These are phyloP conservation scores for Letharia columbiana DNA, from an alignment of 495 filamentous ascomycete species.

Conservation along the genomic window DNA sequence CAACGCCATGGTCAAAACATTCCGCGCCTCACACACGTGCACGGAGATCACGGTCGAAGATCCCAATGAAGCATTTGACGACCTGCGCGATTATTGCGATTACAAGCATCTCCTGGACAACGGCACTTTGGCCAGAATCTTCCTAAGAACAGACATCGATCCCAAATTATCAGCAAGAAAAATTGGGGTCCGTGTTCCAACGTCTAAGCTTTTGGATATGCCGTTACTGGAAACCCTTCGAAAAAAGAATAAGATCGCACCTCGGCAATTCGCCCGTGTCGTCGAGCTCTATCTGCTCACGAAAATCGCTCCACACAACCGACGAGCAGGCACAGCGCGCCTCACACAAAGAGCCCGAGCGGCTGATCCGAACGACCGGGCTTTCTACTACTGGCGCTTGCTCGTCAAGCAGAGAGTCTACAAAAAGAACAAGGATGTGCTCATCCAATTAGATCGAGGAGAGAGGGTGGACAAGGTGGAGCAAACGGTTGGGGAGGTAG, in stretches of 20 bases:
- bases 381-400: conserved; percentile 75
- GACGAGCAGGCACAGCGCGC: conserved; percentile 45
- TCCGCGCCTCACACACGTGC: conserved; percentile 52
- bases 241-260: conserved; percentile 61
- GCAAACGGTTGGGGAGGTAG: conserved; percentile 64
- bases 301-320: conserved; percentile 54
- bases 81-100: conserved; percentile 78
- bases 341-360: conserved; percentile 49
- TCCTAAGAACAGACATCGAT: conserved; percentile 38
- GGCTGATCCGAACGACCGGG: conserved; percentile 46
- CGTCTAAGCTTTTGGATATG: conserved; percentile 51
- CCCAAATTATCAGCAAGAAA: conserved; percentile 34
- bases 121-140: conserved; percentile 34
- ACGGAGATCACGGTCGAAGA: conserved; percentile 91
- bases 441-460: conserved; percentile 65
- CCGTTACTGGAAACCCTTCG: conserved; percentile 53
- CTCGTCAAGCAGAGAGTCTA: conserved; percentile 75
- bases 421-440: conserved; percentile 63
- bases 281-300: conserved; percentile 85
- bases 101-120: conserved; percentile 52
- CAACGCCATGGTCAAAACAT: conserved; percentile 59
- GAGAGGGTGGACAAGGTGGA: conserved; percentile 79
- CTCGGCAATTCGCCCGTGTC: conserved; percentile 78
- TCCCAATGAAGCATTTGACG: conserved; percentile 89
- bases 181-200: conserved; percentile 45